Percentiles rank a stretch among this genome's conserved stretches.
Evolutionary conservation across 345 rosid genomes (phyloP).

Genomic region (Barbarea vulgaris): DNA sequence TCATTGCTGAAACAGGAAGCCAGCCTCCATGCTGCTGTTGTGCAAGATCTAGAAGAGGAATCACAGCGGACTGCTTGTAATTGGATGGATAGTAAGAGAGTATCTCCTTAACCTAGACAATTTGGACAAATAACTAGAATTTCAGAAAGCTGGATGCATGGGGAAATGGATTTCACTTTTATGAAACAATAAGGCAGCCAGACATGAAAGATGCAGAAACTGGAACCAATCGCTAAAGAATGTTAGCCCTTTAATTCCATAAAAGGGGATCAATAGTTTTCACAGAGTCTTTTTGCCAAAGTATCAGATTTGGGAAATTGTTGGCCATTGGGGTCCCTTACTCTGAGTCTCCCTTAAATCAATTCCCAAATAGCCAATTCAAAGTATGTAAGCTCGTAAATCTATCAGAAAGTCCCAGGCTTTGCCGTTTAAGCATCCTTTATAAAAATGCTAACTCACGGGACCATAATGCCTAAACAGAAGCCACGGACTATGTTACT

Average conservation of each 20-base stretch:
- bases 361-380: background rate
- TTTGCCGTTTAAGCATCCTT: background rate
- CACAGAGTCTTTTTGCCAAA: background rate
- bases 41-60: conserved; percentile 96
- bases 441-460: background rate
- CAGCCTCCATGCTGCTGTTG: conserved; percentile 99
- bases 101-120: conserved; percentile 76
- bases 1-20: conserved; percentile 99
- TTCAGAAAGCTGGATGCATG: background rate
- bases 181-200: background rate
- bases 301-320: background rate
- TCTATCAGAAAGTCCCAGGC: background rate
- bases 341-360: background rate
- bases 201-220: background rate
- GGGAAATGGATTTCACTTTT: background rate
- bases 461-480: background rate
- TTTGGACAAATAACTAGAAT: conserved; percentile 6
- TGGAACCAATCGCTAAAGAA: background rate
- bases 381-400: background rate
- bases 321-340: background rate
- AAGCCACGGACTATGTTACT: background rate
- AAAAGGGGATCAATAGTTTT: background rate
- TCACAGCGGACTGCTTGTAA: conserved; percentile 98
- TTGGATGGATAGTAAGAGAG: conserved; percentile 94
- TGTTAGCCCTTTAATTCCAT: background rate